Base-by-base conservation (phyloP, 208 protist genomes). In the Novymonas esmeraldas region DNA sequence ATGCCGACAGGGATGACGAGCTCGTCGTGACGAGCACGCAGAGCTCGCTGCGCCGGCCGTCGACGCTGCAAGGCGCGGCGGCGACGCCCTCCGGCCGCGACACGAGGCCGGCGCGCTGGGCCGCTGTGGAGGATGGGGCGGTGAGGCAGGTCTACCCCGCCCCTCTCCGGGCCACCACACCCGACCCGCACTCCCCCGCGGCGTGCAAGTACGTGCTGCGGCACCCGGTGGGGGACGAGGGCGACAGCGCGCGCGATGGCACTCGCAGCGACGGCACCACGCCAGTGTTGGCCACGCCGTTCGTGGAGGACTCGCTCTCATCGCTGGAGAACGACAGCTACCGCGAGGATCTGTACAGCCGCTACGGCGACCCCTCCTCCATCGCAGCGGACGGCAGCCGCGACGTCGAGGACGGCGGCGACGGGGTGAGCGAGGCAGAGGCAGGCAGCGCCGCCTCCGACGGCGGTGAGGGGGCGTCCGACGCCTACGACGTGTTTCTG, bases 121-220 rank as follows among this genome's bases (percentile, higher is more conserved):
- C 26, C 34, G 57, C 22, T 9, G 38, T 64, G 57, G 56, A 49
- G n/a, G 64, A 57, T n/a, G 46, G 48, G 13, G 57, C 45, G 57
- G 65, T 64, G 56, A 38, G 64, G 48, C 45, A 49, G n/a, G n/a
- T 64, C 13, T 20, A 57, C 11, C 33, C 39, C 29, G 44, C 29
- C 36, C 24, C 29, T 14, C 28, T 51, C 26, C 56, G 38, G 20
- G 31, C 42, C 31, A 42, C 61, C n/a, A 60, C 29, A 16, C 59
- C 41, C 3, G 59, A 74, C 60, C 60, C 51, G 3, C 67, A 49
- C 45, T 41, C 59, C 4, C 69, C 69, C 34, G 20, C 16, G 0
- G 55, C 33, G 14, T 74, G 69, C 36, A 24, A 38, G 26, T 74
- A 74, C 69, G 42, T 68, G 20, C 26, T 68, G 59, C 69, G 44